Evolutionary conservation across 2,329 filamentous ascomycete genomes (phyloP), one percentile per base, ranked within the genome.

Genomic region (Aspergillus amoenus): DNA sequence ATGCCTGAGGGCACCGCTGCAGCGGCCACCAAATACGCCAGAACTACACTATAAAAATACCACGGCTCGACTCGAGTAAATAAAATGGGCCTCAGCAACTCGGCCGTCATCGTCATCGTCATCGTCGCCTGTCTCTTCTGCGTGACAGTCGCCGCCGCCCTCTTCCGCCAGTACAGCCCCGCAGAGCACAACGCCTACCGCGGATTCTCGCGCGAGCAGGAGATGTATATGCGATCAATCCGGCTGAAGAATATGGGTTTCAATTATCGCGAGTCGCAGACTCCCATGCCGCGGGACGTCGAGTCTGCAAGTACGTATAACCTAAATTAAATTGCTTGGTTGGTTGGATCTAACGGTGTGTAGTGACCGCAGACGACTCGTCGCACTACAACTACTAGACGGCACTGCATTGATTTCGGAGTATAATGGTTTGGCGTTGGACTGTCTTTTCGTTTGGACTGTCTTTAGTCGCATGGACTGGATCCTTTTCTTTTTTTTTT

Each of bases 211-310:
- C 61, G 63, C 50, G 66, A 72, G 13, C 71, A 73, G 40, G 60
- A 65, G 27, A 49, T 61, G 12, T 73, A 73, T 54, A 73, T 73
- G 71, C 68, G 68, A 3, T 56, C 61, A 1, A 64, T 73, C 24
- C 67, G 71, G 3, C 42, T 68, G 57, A 62, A 66, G 42, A 71
- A 68, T 21, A 58, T 68, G 17, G 58, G 61, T 0, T 34, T 61
- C 40, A 61, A 70, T 17, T 65, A 60, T 12, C 62, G 61, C 8
- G 65, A 67, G 41, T 67, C 67, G 5, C 21, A 41, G 15, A 45
- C 41, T 12, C 44, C 50, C 17, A 32, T 50, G 45, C 42, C 55
- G 17, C 49, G 45, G 39, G 56, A 58, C 42, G 34, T 58, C 11
- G 56, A 58, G 41, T 50, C 44, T 17, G 56, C 50, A 21, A 34